Percentiles rank a stretch among this genome's conserved stretches.
These are phyloP conservation scores for Zygoascus meyerae DNA, from an alignment of 1,139 yeast species.

Conservation along the genomic window DNA sequence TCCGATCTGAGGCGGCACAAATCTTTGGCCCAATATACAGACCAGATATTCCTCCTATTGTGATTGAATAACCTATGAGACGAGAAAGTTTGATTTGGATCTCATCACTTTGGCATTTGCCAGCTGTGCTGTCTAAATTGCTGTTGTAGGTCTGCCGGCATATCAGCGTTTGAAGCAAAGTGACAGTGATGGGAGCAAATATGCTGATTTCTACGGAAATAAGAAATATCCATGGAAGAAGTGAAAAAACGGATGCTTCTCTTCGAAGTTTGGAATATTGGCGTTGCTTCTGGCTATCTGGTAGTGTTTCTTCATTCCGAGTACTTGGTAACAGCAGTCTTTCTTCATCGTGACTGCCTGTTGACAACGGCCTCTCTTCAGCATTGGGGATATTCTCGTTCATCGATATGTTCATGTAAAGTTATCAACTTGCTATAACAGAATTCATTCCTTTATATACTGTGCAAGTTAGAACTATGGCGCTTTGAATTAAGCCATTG, in stretches of 20 bases:
- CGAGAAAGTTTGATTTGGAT: not conserved
- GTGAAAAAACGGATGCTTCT: not conserved
- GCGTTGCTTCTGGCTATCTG: no score
- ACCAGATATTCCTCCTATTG: constrained; percentile 4
- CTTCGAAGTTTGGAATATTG: no score
- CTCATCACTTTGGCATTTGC: not conserved
- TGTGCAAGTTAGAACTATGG: no score
- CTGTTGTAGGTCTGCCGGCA: constrained; percentile 4
- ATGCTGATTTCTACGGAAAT: constrained; percentile 3
- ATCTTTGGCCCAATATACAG: constrained; percentile 5
- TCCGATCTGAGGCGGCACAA: not conserved
- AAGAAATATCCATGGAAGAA: constrained; percentile 2
- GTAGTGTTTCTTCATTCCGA: no score
- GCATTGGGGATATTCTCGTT: no score
- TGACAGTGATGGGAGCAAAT: constrained; percentile 5
- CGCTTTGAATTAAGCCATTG: no score
- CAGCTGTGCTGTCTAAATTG: not conserved
- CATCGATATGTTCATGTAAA: no score
- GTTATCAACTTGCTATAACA: no score
- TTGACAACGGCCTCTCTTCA: no score
- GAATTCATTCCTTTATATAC: no score
- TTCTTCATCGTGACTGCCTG: no score
- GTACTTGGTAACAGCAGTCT: no score
- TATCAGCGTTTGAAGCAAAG: not conserved
- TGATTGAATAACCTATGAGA: not conserved